phyloP scores from a whole-genome alignment of 768 basidiomycete species.

The Tylopilus rubrobrunneus region DNA sequence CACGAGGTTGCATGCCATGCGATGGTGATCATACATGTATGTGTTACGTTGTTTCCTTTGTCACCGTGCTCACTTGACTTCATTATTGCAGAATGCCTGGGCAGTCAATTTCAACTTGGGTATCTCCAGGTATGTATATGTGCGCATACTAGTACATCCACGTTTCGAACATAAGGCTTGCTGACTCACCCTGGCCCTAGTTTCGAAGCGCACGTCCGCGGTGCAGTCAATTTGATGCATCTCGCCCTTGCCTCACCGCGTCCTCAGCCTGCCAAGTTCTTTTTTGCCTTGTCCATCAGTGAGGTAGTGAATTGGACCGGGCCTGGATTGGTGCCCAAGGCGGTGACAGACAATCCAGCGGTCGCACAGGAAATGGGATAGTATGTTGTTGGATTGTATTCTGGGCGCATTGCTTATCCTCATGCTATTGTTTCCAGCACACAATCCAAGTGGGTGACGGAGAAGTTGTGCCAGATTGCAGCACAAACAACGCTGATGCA shows the following conservation, averaged over 20 bases:
- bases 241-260: conserved; percentile 40
- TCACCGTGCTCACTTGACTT: too few relatives aligned
- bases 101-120: conserved; percentile 52
- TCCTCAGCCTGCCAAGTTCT: too few relatives aligned
- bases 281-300: conserved; percentile 49
- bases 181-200: conserved; percentile 13
- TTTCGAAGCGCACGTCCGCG: conserved; percentile 46
- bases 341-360: conserved; percentile 20
- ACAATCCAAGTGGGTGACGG: conserved; percentile 49
- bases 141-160: too few relatives aligned
- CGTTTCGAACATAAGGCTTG: too few relatives aligned
- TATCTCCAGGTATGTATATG: conserved; percentile 19
- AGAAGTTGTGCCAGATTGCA: conserved; percentile 48
- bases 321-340: conserved; percentile 19
- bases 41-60: too few relatives aligned
- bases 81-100: conserved; percentile 46
- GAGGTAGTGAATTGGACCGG: conserved; percentile 22
- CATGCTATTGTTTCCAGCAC: neutral
- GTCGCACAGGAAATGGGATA: conserved; percentile 33
- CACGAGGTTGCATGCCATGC: too few relatives aligned
- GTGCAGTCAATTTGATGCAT: conserved; percentile 47
- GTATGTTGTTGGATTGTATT: conserved; percentile 15
- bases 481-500: conserved; percentile 23
- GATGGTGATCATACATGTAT: too few relatives aligned
- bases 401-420: neutral